Evolutionary conservation across 1,284 basidiomycete genomes (phyloP).

Genomic region (Puccinia polysora): DNA sequence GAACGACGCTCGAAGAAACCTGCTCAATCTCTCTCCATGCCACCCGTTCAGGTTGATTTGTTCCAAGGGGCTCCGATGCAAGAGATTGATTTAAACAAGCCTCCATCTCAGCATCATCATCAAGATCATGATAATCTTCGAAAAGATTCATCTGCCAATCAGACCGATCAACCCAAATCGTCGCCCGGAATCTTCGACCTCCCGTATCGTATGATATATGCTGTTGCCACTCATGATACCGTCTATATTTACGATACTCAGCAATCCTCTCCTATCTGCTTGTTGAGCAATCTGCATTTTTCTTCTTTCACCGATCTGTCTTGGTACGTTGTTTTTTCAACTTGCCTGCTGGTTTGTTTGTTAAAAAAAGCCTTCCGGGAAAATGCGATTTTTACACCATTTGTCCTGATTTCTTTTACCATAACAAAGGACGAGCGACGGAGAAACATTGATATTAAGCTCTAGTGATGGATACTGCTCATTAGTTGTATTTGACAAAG

Average conservation of each 20-base stretch:
- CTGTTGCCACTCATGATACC: slow-evolving; percentile 93
- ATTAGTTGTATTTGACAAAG: slow-evolving; percentile 69
- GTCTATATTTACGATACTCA: slow-evolving; percentile 96
- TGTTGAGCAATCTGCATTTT: slow-evolving; percentile 92
- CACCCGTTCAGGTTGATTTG: slow-evolving; percentile 65
- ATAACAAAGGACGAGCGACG: slow-evolving; percentile 77
- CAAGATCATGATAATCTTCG: slow-evolving; percentile 46
- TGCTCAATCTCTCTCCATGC: slow-evolving; percentile 48
- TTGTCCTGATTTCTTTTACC: slow-evolving; percentile 13
- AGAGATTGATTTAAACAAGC: slow-evolving; percentile 54
- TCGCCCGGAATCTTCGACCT: slow-evolving; percentile 72
- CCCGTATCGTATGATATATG: slow-evolving; percentile 90
- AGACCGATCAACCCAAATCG: background rate
- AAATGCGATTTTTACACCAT: background rate
- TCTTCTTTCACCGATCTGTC: slow-evolving; percentile 95
- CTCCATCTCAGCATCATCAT: slow-evolving; percentile 35
- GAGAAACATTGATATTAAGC: slow-evolving; percentile 83
- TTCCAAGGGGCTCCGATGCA: slow-evolving; percentile 65
- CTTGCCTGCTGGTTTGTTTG: slow-evolving; percentile 23
- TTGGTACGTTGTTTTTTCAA: slow-evolving; percentile 63
- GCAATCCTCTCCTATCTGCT: slow-evolving; percentile 83
- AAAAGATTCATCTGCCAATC: slow-evolving; percentile 32
- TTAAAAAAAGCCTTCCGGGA: background rate
- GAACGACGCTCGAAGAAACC: slow-evolving; percentile 50
- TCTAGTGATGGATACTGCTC: slow-evolving; percentile 97